These are phyloP conservation scores for Helicostylum pulchrum DNA, from an alignment of 192 early-diverging fungal species.

Conservation along the genomic window DNA sequence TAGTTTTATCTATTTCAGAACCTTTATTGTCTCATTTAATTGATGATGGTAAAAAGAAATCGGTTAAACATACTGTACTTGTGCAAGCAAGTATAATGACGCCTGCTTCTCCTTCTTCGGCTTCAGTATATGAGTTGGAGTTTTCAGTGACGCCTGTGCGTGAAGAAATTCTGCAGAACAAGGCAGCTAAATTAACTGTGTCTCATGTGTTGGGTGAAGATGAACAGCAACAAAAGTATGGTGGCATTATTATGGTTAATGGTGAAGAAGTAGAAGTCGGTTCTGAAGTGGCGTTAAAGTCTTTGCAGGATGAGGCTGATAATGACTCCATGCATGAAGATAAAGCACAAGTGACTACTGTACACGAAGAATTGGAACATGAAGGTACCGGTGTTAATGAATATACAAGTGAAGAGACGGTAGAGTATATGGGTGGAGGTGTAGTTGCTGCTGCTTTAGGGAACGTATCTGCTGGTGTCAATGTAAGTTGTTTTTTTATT, in stretches of 20 bases:
- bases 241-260: conserved; percentile 26
- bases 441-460: conserved; percentile 14
- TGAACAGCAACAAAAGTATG: conserved; percentile 23
- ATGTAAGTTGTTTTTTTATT: conserved; percentile 11
- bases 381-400: background rate
- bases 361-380: background rate
- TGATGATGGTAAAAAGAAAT: conserved; percentile 12
- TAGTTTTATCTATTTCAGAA: conserved; percentile 17
- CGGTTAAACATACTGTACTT: conserved; percentile 15
- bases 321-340: background rate
- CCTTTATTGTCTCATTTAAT: conserved; percentile 17
- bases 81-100: background rate
- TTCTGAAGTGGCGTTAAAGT: conserved; percentile 11
- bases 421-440: conserved; percentile 12
- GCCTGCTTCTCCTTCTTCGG: background rate
- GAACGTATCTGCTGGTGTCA: conserved; percentile 12
- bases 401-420: background rate
- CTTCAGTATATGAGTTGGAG: conserved; percentile 8
- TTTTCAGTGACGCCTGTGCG: conserved; percentile 13
- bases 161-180: conserved; percentile 7
- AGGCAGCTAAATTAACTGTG: conserved; percentile 18
- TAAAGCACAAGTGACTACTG: background rate
- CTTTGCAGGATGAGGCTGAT: background rate
- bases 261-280: conserved; percentile 19
- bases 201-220: conserved; percentile 26